Evolutionary conservation across 768 basidiomycete species (phyloP), one percentile per base, ranked within the genome.

Genomic region (Phanerochaete carnosa): DNA sequence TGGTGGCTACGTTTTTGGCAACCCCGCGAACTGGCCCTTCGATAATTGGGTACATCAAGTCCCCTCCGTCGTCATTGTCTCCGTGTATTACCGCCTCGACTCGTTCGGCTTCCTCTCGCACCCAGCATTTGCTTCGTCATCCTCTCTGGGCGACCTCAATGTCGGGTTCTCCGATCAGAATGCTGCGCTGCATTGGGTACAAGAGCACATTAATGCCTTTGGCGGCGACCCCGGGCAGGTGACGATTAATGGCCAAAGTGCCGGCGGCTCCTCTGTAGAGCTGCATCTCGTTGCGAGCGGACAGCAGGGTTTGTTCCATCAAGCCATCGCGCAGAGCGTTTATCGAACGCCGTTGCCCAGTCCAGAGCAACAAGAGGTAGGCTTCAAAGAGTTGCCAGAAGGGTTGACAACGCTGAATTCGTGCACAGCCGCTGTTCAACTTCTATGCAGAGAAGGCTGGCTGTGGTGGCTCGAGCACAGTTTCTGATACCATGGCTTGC

Each of bases 11-110:
- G 68, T 80, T 23, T 83, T 68, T 63, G 85, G 87, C 4, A 88
- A 87, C 67, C 86, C 85, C 1, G 75, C 74, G 1, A 85, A 82
- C 68, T 89, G 83, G 84, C 85, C 87, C 1, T 88, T 87, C 66
- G 80, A 87, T 64, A 74, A 78, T 64, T 88, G 85, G 86, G 73
- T 89, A 56, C 73, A 86, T 46, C 86, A 87, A 65, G 81, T 76
- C 28, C 85, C 85, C 2, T 80, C 84, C 58, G 80, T 88, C 25
- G 79, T 88, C 45, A 75, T 87, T 56, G 86, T 87, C 9, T 85
- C 87, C 0, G 80, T 87, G 7, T 86, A 89, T 69, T 88, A 88
- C 69, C 82, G 83, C 19, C 79, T 89, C 25, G 78, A 79, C 55
- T 80, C 83, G 0, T 80, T 89, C 65, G 88, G 88, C 26, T 89